Percentiles rank a stretch among this genome's conserved stretches.
Conservation (phyloP, 2,329 filamentous ascomycete species). For the Fusarium mangiferae region DNA sequence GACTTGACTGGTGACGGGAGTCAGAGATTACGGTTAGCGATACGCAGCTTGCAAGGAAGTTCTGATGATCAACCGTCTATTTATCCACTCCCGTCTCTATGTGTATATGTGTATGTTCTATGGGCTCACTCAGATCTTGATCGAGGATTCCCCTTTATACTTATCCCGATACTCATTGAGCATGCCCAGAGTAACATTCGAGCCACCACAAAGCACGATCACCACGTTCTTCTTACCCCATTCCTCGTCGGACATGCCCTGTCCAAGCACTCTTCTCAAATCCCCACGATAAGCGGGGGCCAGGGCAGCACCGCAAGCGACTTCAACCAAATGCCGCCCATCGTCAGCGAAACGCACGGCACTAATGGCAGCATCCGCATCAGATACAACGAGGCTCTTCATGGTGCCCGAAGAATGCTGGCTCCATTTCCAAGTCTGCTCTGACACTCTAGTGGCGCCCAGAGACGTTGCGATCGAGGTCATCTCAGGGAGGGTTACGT, state of each 20-base stretch:
- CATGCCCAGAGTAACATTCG: constrained; percentile 70
- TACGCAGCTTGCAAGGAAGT: background rate
- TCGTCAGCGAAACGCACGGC: constrained; percentile 84
- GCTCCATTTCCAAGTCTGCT: constrained; percentile 73
- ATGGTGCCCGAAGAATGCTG: constrained; percentile 50
- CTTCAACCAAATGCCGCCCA: constrained; percentile 82
- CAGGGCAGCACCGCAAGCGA: constrained; percentile 84
- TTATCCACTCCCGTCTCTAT: background rate
- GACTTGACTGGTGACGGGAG: background rate
- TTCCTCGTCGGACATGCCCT: constrained; percentile 63
- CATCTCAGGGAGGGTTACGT: constrained; percentile 75
- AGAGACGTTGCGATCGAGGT: constrained; percentile 80
- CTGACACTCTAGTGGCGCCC: constrained; percentile 77
- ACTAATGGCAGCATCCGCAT: constrained; percentile 80
- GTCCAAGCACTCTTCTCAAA: constrained; percentile 69
- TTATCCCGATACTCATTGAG: constrained; percentile 66
- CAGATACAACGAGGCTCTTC: constrained; percentile 51
- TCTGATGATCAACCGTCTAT: background rate
- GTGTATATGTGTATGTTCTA: background rate
- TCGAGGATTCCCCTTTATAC: constrained; percentile 50
- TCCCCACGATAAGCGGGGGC: constrained; percentile 73
- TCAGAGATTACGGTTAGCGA: background rate
- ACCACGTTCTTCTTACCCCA: constrained; percentile 78
- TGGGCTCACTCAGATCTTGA: constrained; percentile 40
- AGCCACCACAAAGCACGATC: constrained; percentile 85